Evolutionary conservation across 106 monocot species (phyloP).

Genomic region (Dioscorea dumetorum): DNA sequence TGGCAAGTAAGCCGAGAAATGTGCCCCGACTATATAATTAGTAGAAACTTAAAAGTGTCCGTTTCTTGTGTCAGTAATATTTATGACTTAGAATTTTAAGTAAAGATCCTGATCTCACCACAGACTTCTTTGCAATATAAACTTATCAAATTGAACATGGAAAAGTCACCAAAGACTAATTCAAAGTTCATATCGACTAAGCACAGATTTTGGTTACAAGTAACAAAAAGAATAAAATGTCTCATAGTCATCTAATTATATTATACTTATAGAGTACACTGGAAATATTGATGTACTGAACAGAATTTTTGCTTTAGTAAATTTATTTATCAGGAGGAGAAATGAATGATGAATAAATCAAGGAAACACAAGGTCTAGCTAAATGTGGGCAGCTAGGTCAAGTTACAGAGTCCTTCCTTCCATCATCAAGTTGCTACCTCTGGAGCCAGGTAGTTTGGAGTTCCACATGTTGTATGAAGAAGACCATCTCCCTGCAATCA

Average conservation of each 20-base stretch:
- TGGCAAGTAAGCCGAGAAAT: not conserved
- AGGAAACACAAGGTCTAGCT: not conserved
- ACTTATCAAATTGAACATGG: no score
- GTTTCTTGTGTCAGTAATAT: not conserved
- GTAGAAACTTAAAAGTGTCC: not conserved
- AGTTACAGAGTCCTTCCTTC: not conserved
- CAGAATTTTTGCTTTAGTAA: not conserved
- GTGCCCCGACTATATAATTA: not conserved
- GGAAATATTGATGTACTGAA: not conserved
- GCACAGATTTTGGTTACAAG: no score
- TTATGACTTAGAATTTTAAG: not conserved
- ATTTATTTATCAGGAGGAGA: not conserved
- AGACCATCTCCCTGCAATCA: conserved; percentile 62
- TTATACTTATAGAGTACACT: no score
- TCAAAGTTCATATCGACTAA: no score
- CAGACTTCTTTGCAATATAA: no score
- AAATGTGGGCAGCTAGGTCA: not conserved
- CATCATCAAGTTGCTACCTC: conserved; percentile 43
- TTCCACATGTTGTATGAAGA: conserved; percentile 95
- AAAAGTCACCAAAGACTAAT: no score
- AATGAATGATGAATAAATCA: not conserved
- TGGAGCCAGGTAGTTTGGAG: conserved; percentile 98
- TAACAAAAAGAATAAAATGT: no score
- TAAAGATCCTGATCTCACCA: not conserved
- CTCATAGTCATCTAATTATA: no score